These are phyloP conservation scores for Hebeloma cylindrosporum DNA, from an alignment of 768 basidiomycete species.

Conservation along the genomic window DNA sequence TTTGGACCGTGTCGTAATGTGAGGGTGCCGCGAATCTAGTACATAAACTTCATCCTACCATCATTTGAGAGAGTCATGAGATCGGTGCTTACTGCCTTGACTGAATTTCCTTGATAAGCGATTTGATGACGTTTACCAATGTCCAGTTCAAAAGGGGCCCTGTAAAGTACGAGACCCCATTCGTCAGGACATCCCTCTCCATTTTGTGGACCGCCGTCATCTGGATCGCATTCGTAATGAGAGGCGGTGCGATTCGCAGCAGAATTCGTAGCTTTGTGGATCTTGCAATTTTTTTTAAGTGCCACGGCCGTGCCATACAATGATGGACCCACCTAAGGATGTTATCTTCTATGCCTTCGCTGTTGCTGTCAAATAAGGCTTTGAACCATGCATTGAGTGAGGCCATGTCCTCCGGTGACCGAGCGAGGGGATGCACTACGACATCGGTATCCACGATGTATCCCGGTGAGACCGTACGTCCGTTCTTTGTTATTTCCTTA, in stretches of 20 bases:
- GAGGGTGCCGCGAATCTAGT: conserved; percentile 43
- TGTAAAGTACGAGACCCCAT: conserved; percentile 77
- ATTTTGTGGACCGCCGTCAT: conserved; percentile 51
- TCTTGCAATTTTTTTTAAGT: conserved; percentile 33
- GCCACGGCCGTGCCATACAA: not conserved
- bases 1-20: conserved; percentile 67
- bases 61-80: not conserved
- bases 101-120: conserved; percentile 60
- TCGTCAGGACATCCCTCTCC: conserved; percentile 66
- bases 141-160: conserved; percentile 79
- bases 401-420: conserved; percentile 41
- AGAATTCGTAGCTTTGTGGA: conserved; percentile 70
- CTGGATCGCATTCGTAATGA: conserved; percentile 64
- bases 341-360: conserved; percentile 82
- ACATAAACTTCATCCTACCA: not conserved
- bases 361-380: conserved; percentile 72
- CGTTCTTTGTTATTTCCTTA: conserved; percentile 45
- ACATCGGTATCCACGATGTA: conserved; percentile 51
- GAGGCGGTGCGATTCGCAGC: conserved; percentile 62
- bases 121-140: conserved; percentile 68
- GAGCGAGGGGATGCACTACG: conserved; percentile 39
- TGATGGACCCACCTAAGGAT: conserved; percentile 52
- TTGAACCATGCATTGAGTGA: conserved; percentile 68
- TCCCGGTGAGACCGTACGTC: conserved; percentile 46
- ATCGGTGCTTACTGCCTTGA: conserved; percentile 47